Evolutionary conservation across 2,329 filamentous ascomycete genomes (phyloP).

Genomic region (Teratosphaeria epicoccoides): DNA sequence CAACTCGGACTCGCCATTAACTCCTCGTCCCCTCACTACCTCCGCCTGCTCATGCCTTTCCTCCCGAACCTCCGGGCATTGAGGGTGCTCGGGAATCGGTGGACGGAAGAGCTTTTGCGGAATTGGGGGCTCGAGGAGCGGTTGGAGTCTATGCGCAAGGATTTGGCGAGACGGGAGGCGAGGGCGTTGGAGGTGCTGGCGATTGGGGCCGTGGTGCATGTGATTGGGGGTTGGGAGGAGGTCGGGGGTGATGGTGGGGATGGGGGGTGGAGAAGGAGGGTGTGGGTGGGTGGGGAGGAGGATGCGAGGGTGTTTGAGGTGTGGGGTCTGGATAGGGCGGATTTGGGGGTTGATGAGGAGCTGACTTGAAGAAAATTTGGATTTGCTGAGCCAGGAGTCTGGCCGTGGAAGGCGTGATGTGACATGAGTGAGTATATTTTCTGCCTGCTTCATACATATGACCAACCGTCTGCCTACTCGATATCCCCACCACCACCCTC

Average conservation of each 20-base stretch:
- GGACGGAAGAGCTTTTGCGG: constrained; percentile 9
- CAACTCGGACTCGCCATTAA: constrained; percentile 46
- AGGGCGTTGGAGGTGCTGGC: constrained; percentile 29
- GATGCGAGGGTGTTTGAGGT: constrained; percentile 34
- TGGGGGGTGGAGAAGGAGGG: constrained; percentile 14
- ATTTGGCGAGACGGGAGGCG: constrained; percentile 8
- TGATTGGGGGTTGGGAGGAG: constrained; percentile 20
- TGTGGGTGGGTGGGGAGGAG: constrained; percentile 25
- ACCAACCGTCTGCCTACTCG: too few species aligned
- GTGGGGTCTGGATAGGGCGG: constrained; percentile 33
- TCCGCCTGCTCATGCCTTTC: constrained; percentile 25
- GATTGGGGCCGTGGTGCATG: constrained; percentile 29
- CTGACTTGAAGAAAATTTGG: neutral
- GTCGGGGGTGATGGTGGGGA: constrained; percentile 15
- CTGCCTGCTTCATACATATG: too few species aligned
- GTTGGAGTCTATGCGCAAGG: constrained; percentile 21
- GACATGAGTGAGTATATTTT: too few species aligned
- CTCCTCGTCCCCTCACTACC: constrained; percentile 41
- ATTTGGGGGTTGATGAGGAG: constrained; percentile 17
- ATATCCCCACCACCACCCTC: neutral
- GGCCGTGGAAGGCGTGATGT: too few species aligned
- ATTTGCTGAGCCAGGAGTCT: neutral
- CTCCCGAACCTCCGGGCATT: constrained; percentile 32
- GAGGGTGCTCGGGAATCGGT: constrained; percentile 28
- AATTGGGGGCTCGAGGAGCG: constrained; percentile 16